These are phyloP conservation scores for Suhomyces atakaporum DNA, from an alignment of 1,139 yeast species.

Conservation along the genomic window DNA sequence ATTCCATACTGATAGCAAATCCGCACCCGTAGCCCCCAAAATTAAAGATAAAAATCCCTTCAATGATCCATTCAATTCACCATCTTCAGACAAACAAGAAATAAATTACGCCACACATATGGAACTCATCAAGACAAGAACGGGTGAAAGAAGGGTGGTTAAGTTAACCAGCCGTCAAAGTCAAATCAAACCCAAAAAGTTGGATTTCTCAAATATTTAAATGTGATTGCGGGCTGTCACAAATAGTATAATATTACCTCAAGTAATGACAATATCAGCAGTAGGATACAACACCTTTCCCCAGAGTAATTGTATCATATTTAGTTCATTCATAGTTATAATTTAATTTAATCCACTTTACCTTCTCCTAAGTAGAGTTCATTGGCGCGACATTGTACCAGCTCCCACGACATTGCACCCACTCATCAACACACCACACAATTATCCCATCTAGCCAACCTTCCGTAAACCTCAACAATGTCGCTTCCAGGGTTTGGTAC, in stretches of 20 bases:
- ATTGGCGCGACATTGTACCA: too few relatives aligned
- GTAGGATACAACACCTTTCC: too few relatives aligned
- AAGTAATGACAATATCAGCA: too few relatives aligned
- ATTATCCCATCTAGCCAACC: too few relatives aligned
- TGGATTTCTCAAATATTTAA: conserved; percentile 29
- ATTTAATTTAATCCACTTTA: too few relatives aligned
- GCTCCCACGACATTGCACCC: too few relatives aligned
- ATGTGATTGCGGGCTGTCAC: conserved; percentile 13
- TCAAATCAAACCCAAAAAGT: conserved; percentile 42
- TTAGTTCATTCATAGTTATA: too few relatives aligned
- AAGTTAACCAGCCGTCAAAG: conserved; percentile 37
- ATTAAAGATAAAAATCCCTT: conserved; percentile 10
- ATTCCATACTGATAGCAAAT: conserved; percentile 11
- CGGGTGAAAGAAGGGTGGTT: conserved; percentile 40
- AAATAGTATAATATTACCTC: background rate
- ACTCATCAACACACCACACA: too few relatives aligned
- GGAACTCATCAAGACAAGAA: conserved; percentile 40
- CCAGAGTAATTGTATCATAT: too few relatives aligned
- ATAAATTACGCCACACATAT: conserved; percentile 41
- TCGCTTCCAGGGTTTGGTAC: conserved; percentile 21
- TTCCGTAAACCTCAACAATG: conserved; percentile 10
- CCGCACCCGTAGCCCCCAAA: background rate
- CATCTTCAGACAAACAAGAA: conserved; percentile 6
- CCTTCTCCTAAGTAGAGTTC: too few relatives aligned
- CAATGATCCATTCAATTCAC: conserved; percentile 10